Conservation (phyloP, 2,329 filamentous ascomycete species). For the Lizonia empirigonia region DNA sequence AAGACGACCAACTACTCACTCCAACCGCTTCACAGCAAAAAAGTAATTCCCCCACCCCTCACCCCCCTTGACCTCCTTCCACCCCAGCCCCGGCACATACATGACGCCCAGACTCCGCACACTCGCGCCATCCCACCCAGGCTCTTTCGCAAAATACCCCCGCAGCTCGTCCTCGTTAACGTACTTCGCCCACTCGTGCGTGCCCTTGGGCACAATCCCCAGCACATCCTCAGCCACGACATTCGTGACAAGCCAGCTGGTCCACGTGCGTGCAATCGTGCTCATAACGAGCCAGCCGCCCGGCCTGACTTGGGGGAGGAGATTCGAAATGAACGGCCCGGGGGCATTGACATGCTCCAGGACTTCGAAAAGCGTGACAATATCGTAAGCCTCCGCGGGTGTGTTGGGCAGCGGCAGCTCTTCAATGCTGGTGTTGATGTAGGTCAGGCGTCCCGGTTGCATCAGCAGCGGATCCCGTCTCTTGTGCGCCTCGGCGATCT, state of each 20-base stretch:
- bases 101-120: conserved; percentile 77
- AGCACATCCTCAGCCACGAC: conserved; percentile 87
- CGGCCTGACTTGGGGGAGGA: conserved; percentile 78
- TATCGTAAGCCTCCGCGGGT: conserved; percentile 65
- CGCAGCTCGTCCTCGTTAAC: conserved; percentile 81
- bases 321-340: conserved; percentile 71
- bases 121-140: conserved; percentile 54
- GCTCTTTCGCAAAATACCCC: conserved; percentile 52
- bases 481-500: conserved; percentile 77
- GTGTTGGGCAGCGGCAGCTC: conserved; percentile 55
- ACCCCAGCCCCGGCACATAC: conserved; percentile 88
- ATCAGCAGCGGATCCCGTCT: conserved; percentile 72
- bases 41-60: conserved; percentile 96
- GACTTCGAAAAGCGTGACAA: conserved; percentile 91
- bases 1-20: not conserved
- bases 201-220: conserved; percentile 86
- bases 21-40: conserved; percentile 71
- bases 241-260: conserved; percentile 91
- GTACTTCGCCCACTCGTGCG: conserved; percentile 97
- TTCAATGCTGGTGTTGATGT: conserved; percentile 80
- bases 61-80: conserved; percentile 80
- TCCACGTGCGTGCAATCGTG: conserved; percentile 89
- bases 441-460: conserved; percentile 64
- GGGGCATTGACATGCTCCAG: conserved; percentile 88
- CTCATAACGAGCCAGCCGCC: conserved; percentile 93